A percentile compares a stretch with the other conserved stretches of the same genome.
These are phyloP conservation scores for Exophiala phaeomuriformis DNA, from an alignment of 2,329 filamentous ascomycete species.

Conservation along the genomic window DNA sequence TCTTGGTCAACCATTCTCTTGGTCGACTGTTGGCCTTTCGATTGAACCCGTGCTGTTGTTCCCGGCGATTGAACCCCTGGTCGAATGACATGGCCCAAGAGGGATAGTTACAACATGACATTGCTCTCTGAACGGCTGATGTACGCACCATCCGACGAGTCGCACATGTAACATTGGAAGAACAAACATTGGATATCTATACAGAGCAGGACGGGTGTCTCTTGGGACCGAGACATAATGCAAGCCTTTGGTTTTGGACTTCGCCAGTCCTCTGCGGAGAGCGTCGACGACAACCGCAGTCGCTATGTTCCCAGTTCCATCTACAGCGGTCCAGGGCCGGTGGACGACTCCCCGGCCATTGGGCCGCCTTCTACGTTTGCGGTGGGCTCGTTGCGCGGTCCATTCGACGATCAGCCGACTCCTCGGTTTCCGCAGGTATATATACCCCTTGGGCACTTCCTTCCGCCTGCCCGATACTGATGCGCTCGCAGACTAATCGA, in stretches of 20 bases:
- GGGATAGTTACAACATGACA: neutral
- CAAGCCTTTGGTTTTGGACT: constrained; percentile 23
- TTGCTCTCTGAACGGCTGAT: neutral
- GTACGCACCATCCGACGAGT: neutral
- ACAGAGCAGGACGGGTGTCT: constrained; percentile 5
- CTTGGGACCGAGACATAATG: constrained; percentile 5
- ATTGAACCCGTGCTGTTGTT: neutral
- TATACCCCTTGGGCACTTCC: neutral
- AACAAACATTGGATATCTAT: constrained; percentile 7
- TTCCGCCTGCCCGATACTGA: neutral
- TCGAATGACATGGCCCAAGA: neutral
- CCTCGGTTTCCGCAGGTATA: constrained; percentile 16
- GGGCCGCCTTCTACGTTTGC: constrained; percentile 12
- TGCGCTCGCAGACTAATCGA: constrained; percentile 4
- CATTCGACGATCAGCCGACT: constrained; percentile 18
- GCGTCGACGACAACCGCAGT: constrained; percentile 21
- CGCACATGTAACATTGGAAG: neutral
- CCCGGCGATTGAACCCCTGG: neutral
- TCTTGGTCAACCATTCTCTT: neutral
- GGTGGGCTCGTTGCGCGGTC: constrained; percentile 15
- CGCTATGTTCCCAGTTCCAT: constrained; percentile 36
- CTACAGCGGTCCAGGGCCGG: constrained; percentile 23
- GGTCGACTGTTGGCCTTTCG: neutral
- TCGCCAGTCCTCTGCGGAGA: constrained; percentile 21
- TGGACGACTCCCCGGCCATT: constrained; percentile 21